Evolutionary conservation across 192 early-diverging fungal genomes (phyloP), one percentile per base, ranked within the genome.

Genomic region (Linnemannia schmuckeri): DNA sequence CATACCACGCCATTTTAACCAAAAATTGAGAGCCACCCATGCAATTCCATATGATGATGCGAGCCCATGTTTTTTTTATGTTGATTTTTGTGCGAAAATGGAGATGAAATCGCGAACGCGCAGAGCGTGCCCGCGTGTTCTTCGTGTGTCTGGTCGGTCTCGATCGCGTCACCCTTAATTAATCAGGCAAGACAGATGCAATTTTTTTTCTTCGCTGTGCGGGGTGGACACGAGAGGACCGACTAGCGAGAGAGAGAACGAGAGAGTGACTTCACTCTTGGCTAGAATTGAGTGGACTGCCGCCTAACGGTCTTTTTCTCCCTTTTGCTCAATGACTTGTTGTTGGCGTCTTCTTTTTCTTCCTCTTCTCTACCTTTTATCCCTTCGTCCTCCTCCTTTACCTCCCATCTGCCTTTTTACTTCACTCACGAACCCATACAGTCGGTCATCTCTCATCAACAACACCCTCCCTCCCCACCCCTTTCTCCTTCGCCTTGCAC

Each of bases 141-240:
- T 66, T 30, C 27, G 12, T 52, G 49, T 52, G 49, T 20, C 5
- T 18, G 18, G 49, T 20, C 17, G 5, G 49, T 66, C 12, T 66
- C 61, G 61, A 66, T 66, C 61, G 27, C 27, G 13, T 66, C 10
- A 33, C 61, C 61, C 61, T 66, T 66, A 66, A 77, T n/a, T 33
- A 18, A 42, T 52, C 49, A 52, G 49, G 76, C 46, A 46, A 46
- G 75, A 76, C 38, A 17, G 52, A 76, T 3, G 8, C 18, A 35
- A 54, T 22, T 76, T 66, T 61, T 57, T 52, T 77, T 66, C 54
- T 63, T 69, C 54, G 46, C 76, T 35, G 30, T 40, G 54, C 76
- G 57, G 27, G 30, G 61, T 66, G 30, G 49, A 52, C 17, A 52
- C 49, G 47, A 49, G 47, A 49, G 47, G 47, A 49, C 47, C 3